Percentiles rank a stretch among this genome's conserved stretches.
Evolutionary conservation across 306 rosid genomes (phyloP).

Genomic region (Rosa chinensis): DNA sequence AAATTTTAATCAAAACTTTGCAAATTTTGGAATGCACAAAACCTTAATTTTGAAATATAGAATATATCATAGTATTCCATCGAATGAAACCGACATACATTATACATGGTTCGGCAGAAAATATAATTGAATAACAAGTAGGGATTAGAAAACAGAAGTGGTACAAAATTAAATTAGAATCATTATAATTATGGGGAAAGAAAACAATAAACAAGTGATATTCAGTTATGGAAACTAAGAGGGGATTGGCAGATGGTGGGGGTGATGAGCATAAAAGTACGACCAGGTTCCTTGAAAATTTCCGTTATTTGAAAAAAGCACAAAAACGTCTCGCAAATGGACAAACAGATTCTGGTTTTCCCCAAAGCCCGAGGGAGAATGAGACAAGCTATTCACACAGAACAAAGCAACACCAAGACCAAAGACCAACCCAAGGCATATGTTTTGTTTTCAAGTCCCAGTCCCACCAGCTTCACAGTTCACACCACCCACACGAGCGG

Average conservation of each 20-base stretch:
- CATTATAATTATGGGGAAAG: not conserved
- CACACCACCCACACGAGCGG: slow-evolving; percentile 81
- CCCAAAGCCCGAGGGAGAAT: slow-evolving; percentile 49
- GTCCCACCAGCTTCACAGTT: slow-evolving; percentile 13
- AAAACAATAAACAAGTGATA: not conserved
- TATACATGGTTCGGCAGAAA: too few relatives aligned
- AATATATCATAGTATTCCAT: too few relatives aligned
- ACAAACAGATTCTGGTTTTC: slow-evolving; percentile 51
- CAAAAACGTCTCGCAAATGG: slow-evolving; percentile 34
- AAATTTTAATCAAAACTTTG: too few relatives aligned
- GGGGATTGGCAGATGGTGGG: slow-evolving; percentile 16
- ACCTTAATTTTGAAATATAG: too few relatives aligned
- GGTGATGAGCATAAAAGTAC: slow-evolving; percentile 10
- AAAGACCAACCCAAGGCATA: slow-evolving; percentile 15
- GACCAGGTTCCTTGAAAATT: slow-evolving; percentile 17
- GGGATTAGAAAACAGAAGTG: not conserved
- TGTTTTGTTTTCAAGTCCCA: slow-evolving; percentile 7
- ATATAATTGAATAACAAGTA: not conserved
- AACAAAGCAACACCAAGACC: slow-evolving; percentile 15
- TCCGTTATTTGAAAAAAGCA: slow-evolving; percentile 34
- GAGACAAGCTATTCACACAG: not conserved
- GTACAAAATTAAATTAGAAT: not conserved
- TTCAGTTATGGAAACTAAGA: not conserved
- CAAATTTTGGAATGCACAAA: too few relatives aligned
- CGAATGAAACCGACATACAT: too few relatives aligned